Conservation (phyloP, 148 eudicot genomes). For the Rhododendron ovatum region DNA sequence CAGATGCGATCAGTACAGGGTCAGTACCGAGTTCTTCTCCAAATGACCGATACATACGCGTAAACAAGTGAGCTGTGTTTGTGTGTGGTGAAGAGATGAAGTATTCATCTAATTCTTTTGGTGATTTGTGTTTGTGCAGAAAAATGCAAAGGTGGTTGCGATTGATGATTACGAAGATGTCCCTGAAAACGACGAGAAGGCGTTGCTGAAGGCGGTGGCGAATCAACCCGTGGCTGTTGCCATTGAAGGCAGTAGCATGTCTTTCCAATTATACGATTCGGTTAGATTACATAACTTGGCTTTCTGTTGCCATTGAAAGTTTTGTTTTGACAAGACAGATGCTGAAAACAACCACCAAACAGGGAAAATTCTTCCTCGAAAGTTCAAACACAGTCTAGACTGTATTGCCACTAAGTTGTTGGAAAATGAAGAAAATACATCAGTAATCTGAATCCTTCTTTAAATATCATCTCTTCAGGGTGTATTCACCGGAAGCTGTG, state of each 20-base stretch:
- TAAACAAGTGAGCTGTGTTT: not conserved
- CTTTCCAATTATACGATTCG: conserved; percentile 28
- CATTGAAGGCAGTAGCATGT: conserved; percentile 33
- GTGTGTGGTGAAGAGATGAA: not conserved
- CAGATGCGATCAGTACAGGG: conserved; percentile 12
- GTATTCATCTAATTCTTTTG: not conserved
- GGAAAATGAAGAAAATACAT: not conserved
- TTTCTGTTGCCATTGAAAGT: not conserved
- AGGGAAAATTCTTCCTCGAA: no score
- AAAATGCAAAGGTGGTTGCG: conserved; percentile 28
- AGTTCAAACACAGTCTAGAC: no score
- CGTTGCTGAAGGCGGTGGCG: conserved; percentile 30
- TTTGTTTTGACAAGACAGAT: not conserved
- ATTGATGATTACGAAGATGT: conserved; percentile 31
- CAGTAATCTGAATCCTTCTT: not conserved
- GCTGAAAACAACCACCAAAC: not conserved
- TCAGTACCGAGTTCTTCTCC: not conserved
- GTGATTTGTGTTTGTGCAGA: not conserved
- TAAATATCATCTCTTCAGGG: not conserved
- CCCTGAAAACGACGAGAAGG: conserved; percentile 30
- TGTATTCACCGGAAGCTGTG: not conserved
- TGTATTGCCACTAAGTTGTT: not conserved
- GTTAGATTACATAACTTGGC: not conserved
- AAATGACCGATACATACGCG: not conserved
- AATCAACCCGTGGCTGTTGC: conserved; percentile 30